Evolutionary conservation across 306 rosid species (phyloP).

Genomic region (Malus asiatica): DNA sequence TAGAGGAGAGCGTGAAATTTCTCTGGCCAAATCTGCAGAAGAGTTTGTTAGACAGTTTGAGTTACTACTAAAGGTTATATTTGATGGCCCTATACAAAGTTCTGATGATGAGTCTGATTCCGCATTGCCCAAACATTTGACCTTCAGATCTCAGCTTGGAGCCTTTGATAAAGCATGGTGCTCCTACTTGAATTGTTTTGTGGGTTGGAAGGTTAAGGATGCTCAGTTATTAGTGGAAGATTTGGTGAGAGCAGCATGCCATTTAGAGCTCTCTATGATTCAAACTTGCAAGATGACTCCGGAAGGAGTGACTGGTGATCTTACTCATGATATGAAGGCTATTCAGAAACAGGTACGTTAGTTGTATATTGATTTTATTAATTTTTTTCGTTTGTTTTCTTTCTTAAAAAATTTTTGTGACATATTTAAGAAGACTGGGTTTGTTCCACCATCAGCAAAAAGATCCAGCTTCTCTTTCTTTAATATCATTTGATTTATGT

Average conservation of each 20-base stretch:
- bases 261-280: slow-evolving; percentile 90
- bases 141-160: slow-evolving; percentile 80
- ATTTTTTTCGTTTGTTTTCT: too few species aligned
- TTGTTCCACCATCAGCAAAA: background rate
- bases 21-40: slow-evolving; percentile 72
- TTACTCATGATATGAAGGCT: slow-evolving; percentile 90
- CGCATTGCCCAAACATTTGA: slow-evolving; percentile 36
- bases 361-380: background rate
- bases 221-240: slow-evolving; percentile 80
- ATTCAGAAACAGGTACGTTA: slow-evolving; percentile 72
- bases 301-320: slow-evolving; percentile 43
- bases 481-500: background rate
- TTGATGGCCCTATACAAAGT: slow-evolving; percentile 60
- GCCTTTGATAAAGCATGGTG: slow-evolving; percentile 96
- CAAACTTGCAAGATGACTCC: slow-evolving; percentile 85
- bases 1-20: slow-evolving; percentile 67
- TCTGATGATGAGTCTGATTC: slow-evolving; percentile 53
- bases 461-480: background rate
- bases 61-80: slow-evolving; percentile 53
- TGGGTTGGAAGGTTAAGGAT: slow-evolving; percentile 87
- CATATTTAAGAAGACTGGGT: background rate
- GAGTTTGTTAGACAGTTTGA: slow-evolving; percentile 64
- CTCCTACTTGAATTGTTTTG: slow-evolving; percentile 78
- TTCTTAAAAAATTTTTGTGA: background rate
- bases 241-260: slow-evolving; percentile 96